Evolutionary conservation across 768 basidiomycete genomes (phyloP).

Genomic region (Mycena sanguinolenta): DNA sequence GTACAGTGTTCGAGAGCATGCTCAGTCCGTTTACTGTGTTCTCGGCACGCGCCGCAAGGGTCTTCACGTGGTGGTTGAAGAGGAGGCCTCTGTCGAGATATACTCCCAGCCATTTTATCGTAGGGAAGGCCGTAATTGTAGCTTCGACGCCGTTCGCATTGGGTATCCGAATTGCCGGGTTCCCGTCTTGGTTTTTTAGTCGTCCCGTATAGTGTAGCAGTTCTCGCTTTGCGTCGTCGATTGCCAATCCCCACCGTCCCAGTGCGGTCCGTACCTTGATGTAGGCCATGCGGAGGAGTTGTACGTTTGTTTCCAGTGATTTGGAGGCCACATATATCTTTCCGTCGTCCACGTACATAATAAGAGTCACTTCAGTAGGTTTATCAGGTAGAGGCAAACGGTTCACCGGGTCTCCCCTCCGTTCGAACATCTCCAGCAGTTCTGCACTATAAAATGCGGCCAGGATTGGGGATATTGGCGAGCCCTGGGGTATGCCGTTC

Average conservation of each 20-base stretch:
- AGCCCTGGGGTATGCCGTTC: slow-evolving; percentile 51
- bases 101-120: slow-evolving; percentile 50
- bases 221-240: slow-evolving; percentile 39
- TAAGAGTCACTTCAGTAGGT: too few relatives aligned
- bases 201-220: slow-evolving; percentile 45
- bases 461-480: slow-evolving; percentile 46
- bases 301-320: too few relatives aligned
- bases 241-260: background rate
- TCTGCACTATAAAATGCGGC: slow-evolving; percentile 43
- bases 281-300: slow-evolving; percentile 25
- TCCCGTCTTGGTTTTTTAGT: background rate
- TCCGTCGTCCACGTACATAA: too few relatives aligned
- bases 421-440: slow-evolving; percentile 41
- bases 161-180: slow-evolving; percentile 34
- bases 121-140: slow-evolving; percentile 16
- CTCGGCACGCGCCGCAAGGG: slow-evolving; percentile 40
- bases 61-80: slow-evolving; percentile 49
- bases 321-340: slow-evolving; percentile 6
- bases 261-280: background rate
- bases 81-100: slow-evolving; percentile 48
- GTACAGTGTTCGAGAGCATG: slow-evolving; percentile 52
- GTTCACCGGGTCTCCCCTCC: slow-evolving; percentile 11
- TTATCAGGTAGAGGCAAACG: slow-evolving; percentile 1
- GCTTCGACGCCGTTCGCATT: slow-evolving; percentile 17
- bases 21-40: slow-evolving; percentile 41